Evolutionary conservation across 2,329 filamentous ascomycete species (phyloP), one percentile per base, ranked within the genome.

Genomic region (Ampelomyces quisqualis): DNA sequence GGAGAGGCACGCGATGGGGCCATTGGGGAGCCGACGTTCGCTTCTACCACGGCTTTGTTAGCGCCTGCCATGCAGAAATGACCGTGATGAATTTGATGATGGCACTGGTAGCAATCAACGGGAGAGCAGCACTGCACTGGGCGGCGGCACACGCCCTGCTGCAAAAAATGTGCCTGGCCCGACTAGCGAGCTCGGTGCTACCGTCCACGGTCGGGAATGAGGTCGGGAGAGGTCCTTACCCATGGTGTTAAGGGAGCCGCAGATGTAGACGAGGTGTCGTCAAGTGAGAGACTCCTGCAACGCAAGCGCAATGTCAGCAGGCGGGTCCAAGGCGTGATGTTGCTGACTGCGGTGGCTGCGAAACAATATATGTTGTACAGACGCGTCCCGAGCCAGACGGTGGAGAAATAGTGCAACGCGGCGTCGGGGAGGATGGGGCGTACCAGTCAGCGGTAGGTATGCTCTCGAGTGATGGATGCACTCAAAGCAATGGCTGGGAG

Each of bases 1-100:
- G 73, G 73, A 24, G 74, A 76, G 44, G 71, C 70, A 60, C 73
- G 70, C 55, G 68, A 65, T 34, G 73, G 71, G 43, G 70, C 69
- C 34, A 63, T 57, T 43, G 71, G 63, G 41, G 69, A 62, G 47
- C 68, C 64, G 59, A 72, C 71, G 69, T 73, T 75, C 57, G 71
- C 69, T 56, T 73, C 72, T 75, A 61, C 52, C 32, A 33, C 23
- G 32, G 27, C n/a, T 17, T 15, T 23, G 52, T 68, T 48, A 68
- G 64, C 58, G 45, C 47, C 39, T 54, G 52, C 47, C 34, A 28
- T 43, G 34, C n/a, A 43, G 38, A 14, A 43, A 33, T 31, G 28
- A 43, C 34, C 30, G 46, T 34, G 40, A 46, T 3, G 41, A 41
- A 37, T n/a, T 31, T n/a, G n/a, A n/a, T n/a, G n/a, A n/a, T n/a